A percentile compares a stretch with the other conserved stretches of the same genome.
Conservation (phyloP, 352 stramenopile genomes). For the Phytophthora nicotianae region DNA sequence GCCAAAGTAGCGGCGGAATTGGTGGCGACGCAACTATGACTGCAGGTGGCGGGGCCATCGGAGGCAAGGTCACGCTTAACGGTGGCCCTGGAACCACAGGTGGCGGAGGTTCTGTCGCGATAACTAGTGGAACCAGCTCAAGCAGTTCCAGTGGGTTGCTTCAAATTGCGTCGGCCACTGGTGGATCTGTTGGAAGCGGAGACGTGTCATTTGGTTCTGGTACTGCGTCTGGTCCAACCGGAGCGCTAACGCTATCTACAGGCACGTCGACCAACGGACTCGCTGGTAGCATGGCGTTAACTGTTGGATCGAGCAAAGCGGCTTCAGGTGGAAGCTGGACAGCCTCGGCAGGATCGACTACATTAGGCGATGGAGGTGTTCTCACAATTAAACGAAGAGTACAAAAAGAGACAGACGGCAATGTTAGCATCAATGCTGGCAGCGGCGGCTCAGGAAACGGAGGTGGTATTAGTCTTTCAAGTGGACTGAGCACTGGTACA, state of each 20-base stretch:
- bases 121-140: slow-evolving; percentile 47
- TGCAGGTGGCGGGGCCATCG: slow-evolving; percentile 34
- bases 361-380: slow-evolving; percentile 34
- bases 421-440: slow-evolving; percentile 34
- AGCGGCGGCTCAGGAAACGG: slow-evolving; percentile 33
- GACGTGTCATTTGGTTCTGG: slow-evolving; percentile 30
- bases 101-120: slow-evolving; percentile 43
- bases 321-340: slow-evolving; percentile 29
- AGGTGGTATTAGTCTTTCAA: slow-evolving; percentile 40
- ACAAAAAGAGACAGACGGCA: slow-evolving; percentile 40
- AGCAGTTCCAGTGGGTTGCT: slow-evolving; percentile 30
- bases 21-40: slow-evolving; percentile 33
- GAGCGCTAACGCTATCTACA: slow-evolving; percentile 47
- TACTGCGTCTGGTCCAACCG: slow-evolving; percentile 38
- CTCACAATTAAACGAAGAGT: slow-evolving; percentile 36
- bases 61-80: slow-evolving; percentile 40
- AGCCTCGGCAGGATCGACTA: slow-evolving; percentile 29
- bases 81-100: slow-evolving; percentile 45
- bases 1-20: slow-evolving; percentile 33
- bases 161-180: slow-evolving; percentile 25
- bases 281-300: slow-evolving; percentile 42
- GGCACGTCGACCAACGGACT: slow-evolving; percentile 35
- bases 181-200: slow-evolving; percentile 29
- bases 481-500: slow-evolving; percentile 38
- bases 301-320: slow-evolving; percentile 34